phyloP scores from a whole-genome alignment of 2,329 filamentous ascomycete genomes.

The Cylindrodendrum hubeiense region DNA sequence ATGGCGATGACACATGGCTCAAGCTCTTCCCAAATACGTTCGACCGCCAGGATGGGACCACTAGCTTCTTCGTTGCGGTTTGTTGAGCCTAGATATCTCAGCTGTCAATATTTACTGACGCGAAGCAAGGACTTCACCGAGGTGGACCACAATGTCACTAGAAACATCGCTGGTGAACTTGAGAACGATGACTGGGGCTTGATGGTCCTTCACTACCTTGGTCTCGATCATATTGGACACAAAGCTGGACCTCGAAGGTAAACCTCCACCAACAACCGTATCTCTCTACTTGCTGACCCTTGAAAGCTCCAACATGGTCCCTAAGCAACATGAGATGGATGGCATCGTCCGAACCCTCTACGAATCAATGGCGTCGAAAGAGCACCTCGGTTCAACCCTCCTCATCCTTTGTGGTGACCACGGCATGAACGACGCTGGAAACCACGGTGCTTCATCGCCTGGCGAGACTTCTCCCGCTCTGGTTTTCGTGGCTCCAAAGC shows the following conservation, averaged over 20 bases:
- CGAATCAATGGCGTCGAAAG: constrained; percentile 75
- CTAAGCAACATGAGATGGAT: constrained; percentile 97
- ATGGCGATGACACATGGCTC: constrained; percentile 98
- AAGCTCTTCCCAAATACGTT: constrained; percentile 95
- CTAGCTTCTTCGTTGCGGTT: constrained; percentile 98
- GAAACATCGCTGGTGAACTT: constrained; percentile 85
- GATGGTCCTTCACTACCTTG: constrained; percentile 95
- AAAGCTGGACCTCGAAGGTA: constrained; percentile 91
- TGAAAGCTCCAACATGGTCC: constrained; percentile 85
- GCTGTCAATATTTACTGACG: constrained; percentile 6
- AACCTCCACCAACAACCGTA: constrained; percentile 5
- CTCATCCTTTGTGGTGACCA: constrained; percentile 93
- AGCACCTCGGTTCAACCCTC: constrained; percentile 81
- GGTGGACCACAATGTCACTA: constrained; percentile 97
- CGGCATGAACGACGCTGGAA: constrained; percentile 99
- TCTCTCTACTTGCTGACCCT: constrained; percentile 9
- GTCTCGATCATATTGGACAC: constrained; percentile 96
- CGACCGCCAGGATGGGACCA: constrained; percentile 88
- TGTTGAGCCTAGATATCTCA: constrained; percentile 53
- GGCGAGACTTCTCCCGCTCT: constrained; percentile 95
- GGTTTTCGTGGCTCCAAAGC: constrained; percentile 89
- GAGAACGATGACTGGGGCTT: constrained; percentile 86
- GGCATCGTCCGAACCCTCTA: constrained; percentile 82
- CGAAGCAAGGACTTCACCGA: constrained; percentile 87
- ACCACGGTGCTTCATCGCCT: constrained; percentile 93